phyloP scores from a whole-genome alignment of 208 protist genomes.

The Ichthyophonus hoferi region DNA sequence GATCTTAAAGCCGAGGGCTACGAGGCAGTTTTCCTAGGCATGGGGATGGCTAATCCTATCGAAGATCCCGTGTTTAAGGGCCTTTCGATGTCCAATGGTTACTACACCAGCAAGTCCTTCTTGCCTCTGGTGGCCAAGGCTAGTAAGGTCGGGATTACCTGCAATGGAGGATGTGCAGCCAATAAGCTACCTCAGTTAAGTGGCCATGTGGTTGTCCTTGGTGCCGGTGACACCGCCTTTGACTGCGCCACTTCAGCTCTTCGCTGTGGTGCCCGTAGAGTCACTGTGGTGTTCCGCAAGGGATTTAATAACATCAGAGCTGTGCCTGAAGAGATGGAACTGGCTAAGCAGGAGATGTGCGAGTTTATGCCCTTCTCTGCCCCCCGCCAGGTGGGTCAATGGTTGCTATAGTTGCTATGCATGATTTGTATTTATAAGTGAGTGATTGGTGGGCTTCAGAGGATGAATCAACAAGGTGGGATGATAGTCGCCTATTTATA shows the following conservation, averaged over 20 bases:
- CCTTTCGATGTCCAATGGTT: conserved; percentile 50
- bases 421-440: too few species aligned
- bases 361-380: conserved; percentile 75
- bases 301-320: conserved; percentile 72
- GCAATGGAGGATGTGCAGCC: background rate
- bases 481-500: too few species aligned
- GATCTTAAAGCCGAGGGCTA: conserved; percentile 63
- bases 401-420: too few species aligned
- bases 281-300: conserved; percentile 67
- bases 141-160: conserved; percentile 65
- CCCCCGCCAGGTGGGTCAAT: too few species aligned
- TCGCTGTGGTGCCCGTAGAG: conserved; percentile 68
- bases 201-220: conserved; percentile 76
- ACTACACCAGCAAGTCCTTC: conserved; percentile 73
- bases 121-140: conserved; percentile 62
- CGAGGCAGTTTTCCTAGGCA: conserved; percentile 73
- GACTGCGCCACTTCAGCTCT: conserved; percentile 72
- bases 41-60: conserved; percentile 67
- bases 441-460: too few species aligned
- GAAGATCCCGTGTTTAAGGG: conserved; percentile 58
- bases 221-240: conserved; percentile 80
- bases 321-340: conserved; percentile 66
- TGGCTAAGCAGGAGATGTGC: conserved; percentile 62
- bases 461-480: too few species aligned
- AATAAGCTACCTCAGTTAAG: conserved; percentile 58